Evolutionary conservation across 2,329 filamentous ascomycete genomes (phyloP).

Genomic region (Eurotiales sp.): DNA sequence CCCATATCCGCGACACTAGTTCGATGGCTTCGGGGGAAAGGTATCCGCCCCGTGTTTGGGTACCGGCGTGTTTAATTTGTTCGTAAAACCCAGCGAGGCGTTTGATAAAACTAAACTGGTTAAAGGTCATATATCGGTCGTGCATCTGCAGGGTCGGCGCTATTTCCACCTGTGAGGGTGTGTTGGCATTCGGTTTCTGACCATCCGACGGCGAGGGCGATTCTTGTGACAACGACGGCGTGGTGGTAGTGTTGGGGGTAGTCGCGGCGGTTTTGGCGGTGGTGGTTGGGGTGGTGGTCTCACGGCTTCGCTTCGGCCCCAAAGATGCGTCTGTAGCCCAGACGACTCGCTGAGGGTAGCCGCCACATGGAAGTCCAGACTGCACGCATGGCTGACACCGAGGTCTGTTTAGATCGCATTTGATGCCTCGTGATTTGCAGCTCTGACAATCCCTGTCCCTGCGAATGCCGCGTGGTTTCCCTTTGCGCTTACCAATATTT

Average conservation of each 20-base stretch:
- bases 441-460: constrained; percentile 27
- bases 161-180: background rate
- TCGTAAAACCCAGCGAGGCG: constrained; percentile 23
- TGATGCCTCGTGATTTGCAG: constrained; percentile 24
- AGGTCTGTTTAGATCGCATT: constrained; percentile 30
- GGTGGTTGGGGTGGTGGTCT: background rate
- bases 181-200: background rate
- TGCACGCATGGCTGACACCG: constrained; percentile 24
- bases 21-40: constrained; percentile 22
- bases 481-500: constrained; percentile 12
- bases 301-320: constrained; percentile 10
- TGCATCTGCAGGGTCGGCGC: constrained; percentile 4
- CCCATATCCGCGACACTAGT: constrained; percentile 23
- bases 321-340: constrained; percentile 20
- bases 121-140: constrained; percentile 16
- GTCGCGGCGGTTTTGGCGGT: background rate
- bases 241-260: background rate
- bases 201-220: constrained; percentile 2
- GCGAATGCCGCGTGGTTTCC: constrained; percentile 28
- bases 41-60: constrained; percentile 15
- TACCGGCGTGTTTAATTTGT: constrained; percentile 19
- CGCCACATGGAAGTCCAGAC: constrained; percentile 19
- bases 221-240: constrained; percentile 3
- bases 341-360: constrained; percentile 25
- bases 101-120: constrained; percentile 26